phyloP scores from a whole-genome alignment of 2,329 filamentous ascomycete species.

The Raffaelea deltoideospora region DNA sequence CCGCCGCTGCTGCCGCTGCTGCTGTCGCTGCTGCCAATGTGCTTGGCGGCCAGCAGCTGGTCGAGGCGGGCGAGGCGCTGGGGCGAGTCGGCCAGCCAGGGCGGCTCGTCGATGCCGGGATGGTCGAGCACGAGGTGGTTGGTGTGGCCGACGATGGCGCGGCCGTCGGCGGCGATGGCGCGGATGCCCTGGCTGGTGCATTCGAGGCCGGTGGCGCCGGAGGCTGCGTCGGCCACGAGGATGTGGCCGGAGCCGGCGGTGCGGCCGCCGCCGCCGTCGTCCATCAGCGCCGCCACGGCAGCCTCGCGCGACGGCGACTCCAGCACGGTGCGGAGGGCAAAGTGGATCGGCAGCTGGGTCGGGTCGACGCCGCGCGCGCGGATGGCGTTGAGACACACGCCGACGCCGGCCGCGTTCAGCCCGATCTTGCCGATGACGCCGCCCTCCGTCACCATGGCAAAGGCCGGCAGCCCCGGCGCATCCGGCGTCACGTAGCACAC shows the following conservation, averaged over 20 bases:
- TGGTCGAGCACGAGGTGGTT: constrained; percentile 1
- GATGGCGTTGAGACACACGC: constrained; percentile 47
- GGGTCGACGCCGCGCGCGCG: constrained; percentile 33
- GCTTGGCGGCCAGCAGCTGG: not conserved
- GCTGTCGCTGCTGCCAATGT: too few relatives aligned
- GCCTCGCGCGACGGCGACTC: not conserved
- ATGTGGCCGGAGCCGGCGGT: constrained; percentile 1
- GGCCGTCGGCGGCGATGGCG: not conserved
- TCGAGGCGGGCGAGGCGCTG: not conserved
- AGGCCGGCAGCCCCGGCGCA: constrained; percentile 19
- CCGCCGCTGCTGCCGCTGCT: too few relatives aligned
- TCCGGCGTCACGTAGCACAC: constrained; percentile 1
- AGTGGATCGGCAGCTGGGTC: constrained; percentile 39
- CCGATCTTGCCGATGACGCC: constrained; percentile 53
- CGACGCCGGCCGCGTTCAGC: constrained; percentile 42
- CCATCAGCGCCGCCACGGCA: not conserved
- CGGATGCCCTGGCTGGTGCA: not conserved
- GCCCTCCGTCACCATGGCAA: constrained; percentile 41
- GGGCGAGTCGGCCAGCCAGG: not conserved
- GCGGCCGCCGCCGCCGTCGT: not conserved
- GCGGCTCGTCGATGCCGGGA: not conserved
- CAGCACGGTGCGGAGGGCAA: constrained; percentile 14
- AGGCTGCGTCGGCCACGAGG: constrained; percentile 1
- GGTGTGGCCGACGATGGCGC: not conserved
- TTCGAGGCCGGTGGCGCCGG: not conserved